Evolutionary conservation across 2,329 filamentous ascomycete genomes (phyloP).

Genomic region (Fusarium chaquense): DNA sequence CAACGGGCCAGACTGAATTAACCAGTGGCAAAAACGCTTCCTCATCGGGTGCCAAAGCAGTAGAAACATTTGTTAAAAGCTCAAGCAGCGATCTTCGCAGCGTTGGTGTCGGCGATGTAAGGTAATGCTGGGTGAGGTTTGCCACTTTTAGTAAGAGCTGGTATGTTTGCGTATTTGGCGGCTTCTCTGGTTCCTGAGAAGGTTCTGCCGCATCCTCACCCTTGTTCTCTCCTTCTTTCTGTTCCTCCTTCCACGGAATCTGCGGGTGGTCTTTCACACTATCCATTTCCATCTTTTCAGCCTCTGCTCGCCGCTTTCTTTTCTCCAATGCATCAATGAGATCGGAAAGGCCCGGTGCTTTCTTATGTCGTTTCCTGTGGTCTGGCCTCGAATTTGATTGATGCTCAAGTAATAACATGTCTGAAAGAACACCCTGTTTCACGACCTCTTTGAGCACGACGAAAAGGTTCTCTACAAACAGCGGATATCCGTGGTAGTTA

Average conservation of each 20-base stretch:
- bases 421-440: constrained; percentile 78
- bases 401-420: constrained; percentile 61
- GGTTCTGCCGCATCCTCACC: constrained; percentile 53
- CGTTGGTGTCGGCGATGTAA: constrained; percentile 84
- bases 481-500: constrained; percentile 91
- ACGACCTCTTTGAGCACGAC: constrained; percentile 84
- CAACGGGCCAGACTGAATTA: constrained; percentile 89
- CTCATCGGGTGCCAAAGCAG: constrained; percentile 79
- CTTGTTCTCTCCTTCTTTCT: constrained; percentile 51
- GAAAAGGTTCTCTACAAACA: constrained; percentile 88
- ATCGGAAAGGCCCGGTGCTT: constrained; percentile 56
- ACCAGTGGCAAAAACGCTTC: constrained; percentile 88
- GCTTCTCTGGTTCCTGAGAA: constrained; percentile 61
- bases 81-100: constrained; percentile 83
- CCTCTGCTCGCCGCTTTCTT: constrained; percentile 51
- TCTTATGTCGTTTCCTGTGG: constrained; percentile 57
- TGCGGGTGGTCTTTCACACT: constrained; percentile 50
- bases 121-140: constrained; percentile 86
- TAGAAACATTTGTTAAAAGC: constrained; percentile 78
- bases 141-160: constrained; percentile 85
- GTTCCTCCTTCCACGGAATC: constrained; percentile 55
- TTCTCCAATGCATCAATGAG: constrained; percentile 72
- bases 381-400: constrained; percentile 52
- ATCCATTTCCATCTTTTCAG: constrained; percentile 51
- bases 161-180: constrained; percentile 82